Conservation (phyloP, 2,329 filamentous ascomycete species). For the Rutstroemia sp. region DNA sequence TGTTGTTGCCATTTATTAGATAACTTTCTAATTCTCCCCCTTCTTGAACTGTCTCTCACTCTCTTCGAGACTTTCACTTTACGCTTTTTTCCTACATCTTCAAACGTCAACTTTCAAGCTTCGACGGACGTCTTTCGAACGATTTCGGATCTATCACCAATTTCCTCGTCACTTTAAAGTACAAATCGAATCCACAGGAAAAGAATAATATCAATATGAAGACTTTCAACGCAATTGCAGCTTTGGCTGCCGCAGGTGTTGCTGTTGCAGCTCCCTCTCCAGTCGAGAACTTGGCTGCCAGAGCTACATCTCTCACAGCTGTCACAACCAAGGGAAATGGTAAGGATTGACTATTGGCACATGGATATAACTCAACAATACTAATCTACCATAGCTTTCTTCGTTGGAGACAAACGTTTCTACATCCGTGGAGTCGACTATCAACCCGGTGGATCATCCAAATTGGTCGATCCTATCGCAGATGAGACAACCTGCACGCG, state of each 20-base stretch:
- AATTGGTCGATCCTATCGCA: constrained; percentile 56
- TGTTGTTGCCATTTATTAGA: constrained; percentile 17
- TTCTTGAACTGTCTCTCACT: constrained; percentile 19
- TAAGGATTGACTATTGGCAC: constrained; percentile 8
- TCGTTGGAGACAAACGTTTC: constrained; percentile 32
- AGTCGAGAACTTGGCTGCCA: constrained; percentile 14
- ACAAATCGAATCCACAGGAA: not conserved
- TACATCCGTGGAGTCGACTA: constrained; percentile 59
- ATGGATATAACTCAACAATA: not conserved
- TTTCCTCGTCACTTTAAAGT: not conserved
- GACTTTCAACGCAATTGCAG: constrained; percentile 23
- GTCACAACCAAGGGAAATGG: constrained; percentile 30
- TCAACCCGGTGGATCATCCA: constrained; percentile 51
- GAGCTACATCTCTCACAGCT: constrained; percentile 20
- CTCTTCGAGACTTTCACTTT: constrained; percentile 17
- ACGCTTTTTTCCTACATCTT: not conserved
- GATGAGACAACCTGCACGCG: constrained; percentile 52
- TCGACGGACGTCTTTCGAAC: not conserved
- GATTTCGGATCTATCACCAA: not conserved
- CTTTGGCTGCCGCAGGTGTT: constrained; percentile 22
- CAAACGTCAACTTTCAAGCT: not conserved
- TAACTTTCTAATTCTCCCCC: constrained; percentile 11
- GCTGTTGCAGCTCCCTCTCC: constrained; percentile 18
- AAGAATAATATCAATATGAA: constrained; percentile 21
- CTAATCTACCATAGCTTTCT: constrained; percentile 25